These are phyloP conservation scores for Tirmania nivea DNA, from an alignment of 495 filamentous ascomycete species.

Conservation along the genomic window DNA sequence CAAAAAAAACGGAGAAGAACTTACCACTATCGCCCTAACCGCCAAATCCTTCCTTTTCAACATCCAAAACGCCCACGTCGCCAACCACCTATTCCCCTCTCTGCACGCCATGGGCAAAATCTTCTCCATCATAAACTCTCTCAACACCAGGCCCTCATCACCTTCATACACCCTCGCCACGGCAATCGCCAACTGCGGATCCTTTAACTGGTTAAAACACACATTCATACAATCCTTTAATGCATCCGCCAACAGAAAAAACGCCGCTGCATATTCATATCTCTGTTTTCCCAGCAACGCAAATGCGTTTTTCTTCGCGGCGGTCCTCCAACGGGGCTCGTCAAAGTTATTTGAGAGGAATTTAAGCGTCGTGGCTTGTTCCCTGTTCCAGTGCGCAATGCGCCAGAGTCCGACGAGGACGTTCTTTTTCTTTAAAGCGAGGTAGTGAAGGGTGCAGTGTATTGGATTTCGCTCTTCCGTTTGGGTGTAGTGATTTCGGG, in stretches of 20 bases:
- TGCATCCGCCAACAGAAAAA: constrained; percentile 80
- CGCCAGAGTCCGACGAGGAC: constrained; percentile 86
- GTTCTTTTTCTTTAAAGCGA: constrained; percentile 78
- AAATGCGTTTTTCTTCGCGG: constrained; percentile 91
- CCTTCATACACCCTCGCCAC: constrained; percentile 78
- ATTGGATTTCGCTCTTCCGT: constrained; percentile 73
- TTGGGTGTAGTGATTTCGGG: constrained; percentile 81
- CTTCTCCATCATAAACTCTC: constrained; percentile 52
- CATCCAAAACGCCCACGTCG: constrained; percentile 94
- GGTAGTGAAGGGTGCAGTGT: constrained; percentile 82
- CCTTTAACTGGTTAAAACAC: constrained; percentile 60
- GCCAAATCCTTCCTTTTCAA: constrained; percentile 63
- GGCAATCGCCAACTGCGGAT: constrained; percentile 78
- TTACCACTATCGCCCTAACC: constrained; percentile 55
- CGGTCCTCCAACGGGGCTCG: constrained; percentile 66
- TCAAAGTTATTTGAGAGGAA: constrained; percentile 75
- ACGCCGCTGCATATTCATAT: constrained; percentile 89
- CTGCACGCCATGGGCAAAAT: constrained; percentile 56
- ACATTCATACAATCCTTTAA: constrained; percentile 69
- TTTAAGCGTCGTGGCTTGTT: constrained; percentile 55
- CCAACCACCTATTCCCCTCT: constrained; percentile 80
- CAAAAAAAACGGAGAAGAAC: constrained; percentile 5
- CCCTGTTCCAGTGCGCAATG: constrained; percentile 76
- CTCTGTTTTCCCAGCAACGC: constrained; percentile 80
- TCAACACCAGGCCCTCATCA: constrained; percentile 53